phyloP scores from a whole-genome alignment of 2,329 filamentous ascomycete genomes.

The Trichoderma harzianum region DNA sequence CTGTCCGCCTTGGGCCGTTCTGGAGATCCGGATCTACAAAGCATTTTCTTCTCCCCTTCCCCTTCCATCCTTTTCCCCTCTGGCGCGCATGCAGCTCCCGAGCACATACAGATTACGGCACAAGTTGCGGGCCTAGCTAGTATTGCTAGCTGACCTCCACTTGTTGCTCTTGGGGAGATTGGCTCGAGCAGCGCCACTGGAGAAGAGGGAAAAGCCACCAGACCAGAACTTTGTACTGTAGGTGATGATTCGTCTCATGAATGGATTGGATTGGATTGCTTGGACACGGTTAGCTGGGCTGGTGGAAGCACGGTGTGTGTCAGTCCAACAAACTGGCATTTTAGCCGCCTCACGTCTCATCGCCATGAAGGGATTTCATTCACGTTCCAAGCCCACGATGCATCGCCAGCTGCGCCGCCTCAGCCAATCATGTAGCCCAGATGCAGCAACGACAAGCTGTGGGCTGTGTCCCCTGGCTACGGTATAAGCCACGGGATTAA shows the following conservation, averaged over 20 bases:
- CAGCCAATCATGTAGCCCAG: not conserved
- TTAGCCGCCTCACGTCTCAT: not conserved
- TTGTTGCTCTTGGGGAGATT: not conserved
- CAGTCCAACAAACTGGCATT: not conserved
- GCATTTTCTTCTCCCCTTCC: not conserved
- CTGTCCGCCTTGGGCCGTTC: slow-evolving; percentile 14
- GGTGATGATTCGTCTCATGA: not conserved
- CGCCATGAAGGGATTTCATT: not conserved
- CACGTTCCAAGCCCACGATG: not conserved
- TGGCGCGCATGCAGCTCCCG: not conserved
- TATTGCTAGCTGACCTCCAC: not conserved
- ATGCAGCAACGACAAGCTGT: not conserved
- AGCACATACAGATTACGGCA: not conserved
- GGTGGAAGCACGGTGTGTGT: not conserved
- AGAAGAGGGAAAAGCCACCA: not conserved
- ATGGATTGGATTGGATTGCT: not conserved
- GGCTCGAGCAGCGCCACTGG: not conserved
- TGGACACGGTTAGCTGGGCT: not conserved
- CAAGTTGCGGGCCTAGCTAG: not conserved
- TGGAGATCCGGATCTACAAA: slow-evolving; percentile 15
- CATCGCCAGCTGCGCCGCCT: not conserved
- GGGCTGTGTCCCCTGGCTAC: not conserved
- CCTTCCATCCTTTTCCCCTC: not conserved
- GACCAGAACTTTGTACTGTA: not conserved
- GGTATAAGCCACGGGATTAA: not conserved